A percentile compares a stretch with the other conserved stretches of the same genome.
Evolutionary conservation across 2,329 filamentous ascomycete species (phyloP).

Genomic region (Ceratocystis huliohia): DNA sequence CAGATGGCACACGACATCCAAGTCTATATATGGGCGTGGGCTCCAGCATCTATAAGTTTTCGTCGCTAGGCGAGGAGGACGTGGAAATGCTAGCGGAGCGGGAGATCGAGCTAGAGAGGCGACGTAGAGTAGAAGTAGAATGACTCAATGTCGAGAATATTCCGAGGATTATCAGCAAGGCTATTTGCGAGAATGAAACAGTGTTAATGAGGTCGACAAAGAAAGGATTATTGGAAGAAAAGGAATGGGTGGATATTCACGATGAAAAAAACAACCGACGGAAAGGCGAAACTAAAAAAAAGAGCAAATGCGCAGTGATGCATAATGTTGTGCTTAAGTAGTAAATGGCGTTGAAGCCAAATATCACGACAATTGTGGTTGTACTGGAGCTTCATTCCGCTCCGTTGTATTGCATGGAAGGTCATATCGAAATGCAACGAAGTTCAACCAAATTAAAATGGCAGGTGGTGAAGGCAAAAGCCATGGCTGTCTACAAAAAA

Average conservation of each 20-base stretch:
- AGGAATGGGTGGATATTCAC: not conserved
- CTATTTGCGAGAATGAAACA: not conserved
- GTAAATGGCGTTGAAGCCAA: not conserved
- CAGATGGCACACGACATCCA: constrained; percentile 10
- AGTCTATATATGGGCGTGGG: constrained; percentile 18
- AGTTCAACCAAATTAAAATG: too few relatives aligned
- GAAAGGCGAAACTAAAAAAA: not conserved
- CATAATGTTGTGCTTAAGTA: not conserved
- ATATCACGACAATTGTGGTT: constrained; percentile 1
- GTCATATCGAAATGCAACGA: not conserved
- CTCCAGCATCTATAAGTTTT: constrained; percentile 14
- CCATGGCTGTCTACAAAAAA: too few relatives aligned
- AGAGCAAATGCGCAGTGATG: not conserved
- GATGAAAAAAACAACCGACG: not conserved
- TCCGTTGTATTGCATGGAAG: not conserved
- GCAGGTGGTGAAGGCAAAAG: too few relatives aligned
- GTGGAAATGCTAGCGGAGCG: constrained; percentile 6
- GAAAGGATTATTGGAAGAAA: too few relatives aligned
- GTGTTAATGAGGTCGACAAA: not conserved
- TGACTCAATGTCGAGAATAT: not conserved
- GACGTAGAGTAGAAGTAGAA: not conserved
- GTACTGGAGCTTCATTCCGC: not conserved
- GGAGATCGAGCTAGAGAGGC: constrained; percentile 4
- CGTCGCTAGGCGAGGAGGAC: constrained; percentile 12
- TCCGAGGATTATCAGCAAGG: not conserved